Conservation (phyloP, 1,284 basidiomycete genomes). For the Cutaneotrichosporon sp. region DNA sequence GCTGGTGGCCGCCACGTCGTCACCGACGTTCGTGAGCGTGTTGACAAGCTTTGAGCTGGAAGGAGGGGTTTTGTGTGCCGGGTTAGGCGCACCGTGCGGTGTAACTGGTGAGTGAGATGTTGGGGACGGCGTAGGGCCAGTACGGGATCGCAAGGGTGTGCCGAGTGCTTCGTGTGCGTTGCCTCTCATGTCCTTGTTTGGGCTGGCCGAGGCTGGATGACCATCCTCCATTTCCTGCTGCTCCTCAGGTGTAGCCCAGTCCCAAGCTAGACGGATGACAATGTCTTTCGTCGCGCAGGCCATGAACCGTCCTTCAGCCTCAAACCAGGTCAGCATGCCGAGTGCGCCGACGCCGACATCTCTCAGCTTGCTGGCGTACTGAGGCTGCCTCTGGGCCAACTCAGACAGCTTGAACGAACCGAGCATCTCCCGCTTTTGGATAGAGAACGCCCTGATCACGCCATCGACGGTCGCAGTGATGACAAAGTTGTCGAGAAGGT, state of each 20-base stretch:
- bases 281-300: conserved; percentile 87
- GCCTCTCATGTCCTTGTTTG: too few relatives aligned
- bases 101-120: background rate
- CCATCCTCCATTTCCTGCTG: conserved; percentile 7
- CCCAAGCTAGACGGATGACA: conserved; percentile 81
- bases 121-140: background rate
- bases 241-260: conserved; percentile 53
- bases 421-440: conserved; percentile 81
- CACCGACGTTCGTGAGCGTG: background rate
- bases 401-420: conserved; percentile 82
- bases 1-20: conserved; percentile 2
- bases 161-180: too few relatives aligned
- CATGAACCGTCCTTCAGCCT: conserved; percentile 82
- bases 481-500: conserved; percentile 66
- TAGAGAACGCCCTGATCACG: conserved; percentile 82
- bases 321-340: conserved; percentile 64
- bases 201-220: background rate
- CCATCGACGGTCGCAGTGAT: conserved; percentile 88
- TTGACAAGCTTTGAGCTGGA: background rate
- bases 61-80: background rate
- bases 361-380: conserved; percentile 56
- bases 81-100: background rate
- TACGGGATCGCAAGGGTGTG: background rate
- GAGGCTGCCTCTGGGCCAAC: conserved; percentile 63
- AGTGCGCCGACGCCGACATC: conserved; percentile 57